Evolutionary conservation across 495 filamentous ascomycete genomes (phyloP).

Genomic region (Xylaria acuta): DNA sequence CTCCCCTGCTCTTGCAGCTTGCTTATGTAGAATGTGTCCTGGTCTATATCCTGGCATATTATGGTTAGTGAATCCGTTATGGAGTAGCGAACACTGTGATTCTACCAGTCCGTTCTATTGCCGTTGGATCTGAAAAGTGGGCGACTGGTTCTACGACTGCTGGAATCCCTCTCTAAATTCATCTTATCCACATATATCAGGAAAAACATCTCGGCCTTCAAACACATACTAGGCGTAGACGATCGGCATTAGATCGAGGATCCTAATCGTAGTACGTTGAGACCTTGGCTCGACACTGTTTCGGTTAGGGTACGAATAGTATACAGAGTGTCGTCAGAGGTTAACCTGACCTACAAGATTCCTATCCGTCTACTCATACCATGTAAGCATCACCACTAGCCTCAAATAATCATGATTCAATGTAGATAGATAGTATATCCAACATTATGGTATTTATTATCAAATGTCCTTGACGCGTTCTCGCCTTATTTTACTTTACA

Average conservation of each 20-base stretch:
- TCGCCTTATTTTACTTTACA: slow-evolving; percentile 15
- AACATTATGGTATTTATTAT: slow-evolving; percentile 20
- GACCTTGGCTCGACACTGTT: not conserved
- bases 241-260: not conserved
- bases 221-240: not conserved
- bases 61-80: not conserved
- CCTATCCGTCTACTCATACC: not conserved
- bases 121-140: not conserved
- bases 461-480: not conserved
- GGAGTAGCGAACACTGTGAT: not conserved
- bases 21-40: not conserved
- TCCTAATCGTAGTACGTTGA: not conserved
- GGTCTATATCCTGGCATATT: not conserved
- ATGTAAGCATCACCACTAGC: not conserved
- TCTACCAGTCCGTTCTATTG: not conserved
- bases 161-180: not conserved
- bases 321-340: not conserved
- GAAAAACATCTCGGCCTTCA: not conserved
- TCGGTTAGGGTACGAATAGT: not conserved
- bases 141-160: not conserved
- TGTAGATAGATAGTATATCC: slow-evolving; percentile 7
- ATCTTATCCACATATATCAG: not conserved
- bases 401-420: not conserved
- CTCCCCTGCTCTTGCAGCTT: not conserved
- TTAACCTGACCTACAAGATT: not conserved